phyloP scores from a whole-genome alignment of 805 yeast species.

The Pichia gijzeniarum region DNA sequence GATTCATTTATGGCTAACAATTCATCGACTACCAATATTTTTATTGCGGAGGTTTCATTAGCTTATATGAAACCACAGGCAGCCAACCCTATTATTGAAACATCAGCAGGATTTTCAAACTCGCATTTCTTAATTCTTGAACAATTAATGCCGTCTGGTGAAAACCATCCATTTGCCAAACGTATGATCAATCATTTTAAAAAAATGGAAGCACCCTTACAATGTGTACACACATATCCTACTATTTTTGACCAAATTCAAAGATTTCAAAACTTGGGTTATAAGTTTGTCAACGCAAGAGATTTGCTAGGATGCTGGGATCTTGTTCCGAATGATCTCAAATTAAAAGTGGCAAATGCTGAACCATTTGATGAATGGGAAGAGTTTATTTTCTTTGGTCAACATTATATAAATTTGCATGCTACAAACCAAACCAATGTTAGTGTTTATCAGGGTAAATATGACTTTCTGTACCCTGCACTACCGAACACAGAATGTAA shows the following conservation, averaged over 20 bases:
- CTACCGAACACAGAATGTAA: not conserved
- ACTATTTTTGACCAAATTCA: slow-evolving; percentile 39
- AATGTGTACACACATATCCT: slow-evolving; percentile 55
- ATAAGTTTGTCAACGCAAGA: slow-evolving; percentile 40
- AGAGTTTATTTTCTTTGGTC: slow-evolving; percentile 68
- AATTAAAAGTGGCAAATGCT: slow-evolving; percentile 37
- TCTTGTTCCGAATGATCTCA: slow-evolving; percentile 35
- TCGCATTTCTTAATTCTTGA: slow-evolving; percentile 64
- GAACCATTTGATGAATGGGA: slow-evolving; percentile 84
- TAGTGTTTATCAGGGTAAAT: slow-evolving; percentile 12
- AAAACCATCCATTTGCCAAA: slow-evolving; percentile 58
- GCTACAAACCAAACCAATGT: slow-evolving; percentile 39
- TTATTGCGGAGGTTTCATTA: slow-evolving; percentile 76
- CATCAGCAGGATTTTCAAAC: slow-evolving; percentile 38
- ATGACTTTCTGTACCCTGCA: slow-evolving; percentile 1
- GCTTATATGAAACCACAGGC: slow-evolving; percentile 68
- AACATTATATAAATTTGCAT: slow-evolving; percentile 65
- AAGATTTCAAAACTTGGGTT: slow-evolving; percentile 46
- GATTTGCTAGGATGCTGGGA: slow-evolving; percentile 59
- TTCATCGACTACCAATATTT: slow-evolving; percentile 40
- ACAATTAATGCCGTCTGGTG: slow-evolving; percentile 63
- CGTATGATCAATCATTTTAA: slow-evolving; percentile 70
- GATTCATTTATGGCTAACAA: slow-evolving; percentile 21
- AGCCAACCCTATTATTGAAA: slow-evolving; percentile 55
- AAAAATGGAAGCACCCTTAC: slow-evolving; percentile 60